These are phyloP conservation scores for Phellopilus nigrolimitatus DNA, from an alignment of 1,284 basidiomycete genomes.

Conservation along the genomic window DNA sequence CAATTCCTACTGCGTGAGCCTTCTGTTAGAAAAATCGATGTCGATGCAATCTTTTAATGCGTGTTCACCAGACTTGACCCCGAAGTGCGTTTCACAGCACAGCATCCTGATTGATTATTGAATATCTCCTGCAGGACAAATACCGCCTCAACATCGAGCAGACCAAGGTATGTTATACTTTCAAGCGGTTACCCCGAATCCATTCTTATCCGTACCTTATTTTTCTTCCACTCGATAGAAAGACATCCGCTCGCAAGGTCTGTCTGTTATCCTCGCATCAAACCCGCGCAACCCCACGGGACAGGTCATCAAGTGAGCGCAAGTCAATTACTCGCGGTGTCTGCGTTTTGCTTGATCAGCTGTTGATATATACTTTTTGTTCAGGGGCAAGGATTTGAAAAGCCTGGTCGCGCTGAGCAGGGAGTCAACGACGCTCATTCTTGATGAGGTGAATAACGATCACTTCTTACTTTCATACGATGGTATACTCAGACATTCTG, in stretches of 20 bases:
- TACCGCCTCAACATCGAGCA: slow-evolving; percentile 71
- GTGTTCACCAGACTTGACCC: slow-evolving; percentile 45
- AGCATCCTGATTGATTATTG: background rate
- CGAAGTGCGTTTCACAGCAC: slow-evolving; percentile 35
- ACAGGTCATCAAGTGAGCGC: slow-evolving; percentile 54
- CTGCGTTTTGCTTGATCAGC: background rate
- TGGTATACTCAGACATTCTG: background rate
- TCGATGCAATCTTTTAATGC: background rate
- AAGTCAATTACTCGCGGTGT: background rate
- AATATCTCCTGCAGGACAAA: slow-evolving; percentile 35
- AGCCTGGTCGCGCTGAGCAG: slow-evolving; percentile 71
- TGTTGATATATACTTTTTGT: slow-evolving; percentile 20
- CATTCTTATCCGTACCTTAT: background rate
- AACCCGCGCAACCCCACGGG: slow-evolving; percentile 94
- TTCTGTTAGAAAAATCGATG: slow-evolving; percentile 15
- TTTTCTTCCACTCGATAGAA: slow-evolving; percentile 36
- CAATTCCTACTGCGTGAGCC: slow-evolving; percentile 80
- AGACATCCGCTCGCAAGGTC: slow-evolving; percentile 75
- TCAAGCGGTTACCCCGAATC: background rate
- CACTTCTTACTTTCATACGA: background rate
- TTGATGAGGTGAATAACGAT: slow-evolving; percentile 69
- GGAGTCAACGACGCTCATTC: slow-evolving; percentile 75
- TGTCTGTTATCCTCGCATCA: slow-evolving; percentile 83
- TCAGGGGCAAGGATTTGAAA: slow-evolving; percentile 74
- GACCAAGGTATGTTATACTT: slow-evolving; percentile 27